Evolutionary conservation across 2,329 filamentous ascomycete genomes (phyloP).

Genomic region (Trichophyton rubrum): DNA sequence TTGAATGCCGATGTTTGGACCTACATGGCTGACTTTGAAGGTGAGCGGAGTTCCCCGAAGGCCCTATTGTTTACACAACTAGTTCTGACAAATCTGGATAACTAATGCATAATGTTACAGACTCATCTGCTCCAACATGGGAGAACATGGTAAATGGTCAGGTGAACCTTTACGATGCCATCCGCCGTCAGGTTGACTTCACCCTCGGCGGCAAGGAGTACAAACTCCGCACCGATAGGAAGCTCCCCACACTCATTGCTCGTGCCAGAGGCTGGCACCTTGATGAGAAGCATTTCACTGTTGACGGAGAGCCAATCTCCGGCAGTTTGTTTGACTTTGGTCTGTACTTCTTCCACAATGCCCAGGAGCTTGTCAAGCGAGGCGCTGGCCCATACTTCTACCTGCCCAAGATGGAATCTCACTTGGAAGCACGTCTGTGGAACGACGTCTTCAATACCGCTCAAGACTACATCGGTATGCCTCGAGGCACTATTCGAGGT

Average conservation of each 20-base stretch:
- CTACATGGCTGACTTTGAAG: conserved; percentile 99
- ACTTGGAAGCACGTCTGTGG: conserved; percentile 94
- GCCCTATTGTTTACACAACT: no score
- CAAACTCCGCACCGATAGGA: conserved; percentile 85
- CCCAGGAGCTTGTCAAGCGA: conserved; percentile 68
- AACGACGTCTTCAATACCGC: conserved; percentile 95
- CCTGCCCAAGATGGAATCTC: conserved; percentile 94
- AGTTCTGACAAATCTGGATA: neutral
- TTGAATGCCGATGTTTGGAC: conserved; percentile 94
- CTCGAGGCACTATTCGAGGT: conserved; percentile 79
- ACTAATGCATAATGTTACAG: conserved; percentile 34
- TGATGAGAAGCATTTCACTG: conserved; percentile 94
- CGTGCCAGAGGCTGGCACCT: conserved; percentile 95
- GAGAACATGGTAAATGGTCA: conserved; percentile 99
- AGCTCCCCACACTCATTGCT: conserved; percentile 79
- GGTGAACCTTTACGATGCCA: conserved; percentile 93
- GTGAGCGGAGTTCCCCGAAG: conserved; percentile 41
- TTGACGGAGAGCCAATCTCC: conserved; percentile 90
- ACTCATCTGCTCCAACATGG: conserved; percentile 93
- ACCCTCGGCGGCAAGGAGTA: conserved; percentile 92
- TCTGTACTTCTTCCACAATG: conserved; percentile 98
- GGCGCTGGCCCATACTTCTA: conserved; percentile 95
- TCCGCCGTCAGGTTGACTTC: conserved; percentile 89
- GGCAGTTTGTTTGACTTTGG: conserved; percentile 93
- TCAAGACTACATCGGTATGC: conserved; percentile 85